Base-by-base conservation (phyloP, 139 green algal genomes). In the Tetradesmus lagerheimii region DNA sequence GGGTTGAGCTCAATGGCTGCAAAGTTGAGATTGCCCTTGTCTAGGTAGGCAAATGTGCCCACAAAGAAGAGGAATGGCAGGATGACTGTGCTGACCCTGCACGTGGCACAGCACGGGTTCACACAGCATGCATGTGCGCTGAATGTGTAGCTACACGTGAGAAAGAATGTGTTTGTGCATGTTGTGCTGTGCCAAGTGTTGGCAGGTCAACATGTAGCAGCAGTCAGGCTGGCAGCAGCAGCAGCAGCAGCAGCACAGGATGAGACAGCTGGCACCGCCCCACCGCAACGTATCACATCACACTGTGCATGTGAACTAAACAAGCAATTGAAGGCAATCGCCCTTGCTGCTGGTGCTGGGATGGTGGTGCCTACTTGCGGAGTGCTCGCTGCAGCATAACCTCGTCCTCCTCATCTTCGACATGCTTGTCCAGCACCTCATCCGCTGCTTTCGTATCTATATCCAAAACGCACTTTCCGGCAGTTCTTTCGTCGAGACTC, bases 1-100 rank as follows among this genome's bases (percentile, higher is more conserved):
- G 45, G 15, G 57, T 86, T 86, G n/a, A 86, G 29, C 45, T 86
- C 8, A 3, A 74, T 5, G 4, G 80, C 80, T 86, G 80, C 80
- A 75, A 75, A 86, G 34, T 50, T 74, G 18, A 86, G 31, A 6
- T 71, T 74, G 43, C 45, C 45, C 29, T 74, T 71, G 80, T 86
- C 45, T 5, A 86, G 38, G 11, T 71, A 86, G 14, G 43, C 45
- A 20, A 74, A 43, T 1, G 35, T 41, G 80, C 80, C 80, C 1
- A 35, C 29, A 34, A 86, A 47, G 31, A 86, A 86, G 2, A 74
- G 15, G 29, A 86, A 43, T 11, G 80, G 80, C 29, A 86, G 80
- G n/a, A 86, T 45, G 20, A 86, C 80, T 1, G 23, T n/a, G n/a
- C n/a, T 74, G 3, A 86, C 80, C 23, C 80, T 86, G 45, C 45